Evolutionary conservation across 257 asterid genomes (phyloP), one percentile per base, ranked within the genome.

Genomic region (Nemophila menziesii): DNA sequence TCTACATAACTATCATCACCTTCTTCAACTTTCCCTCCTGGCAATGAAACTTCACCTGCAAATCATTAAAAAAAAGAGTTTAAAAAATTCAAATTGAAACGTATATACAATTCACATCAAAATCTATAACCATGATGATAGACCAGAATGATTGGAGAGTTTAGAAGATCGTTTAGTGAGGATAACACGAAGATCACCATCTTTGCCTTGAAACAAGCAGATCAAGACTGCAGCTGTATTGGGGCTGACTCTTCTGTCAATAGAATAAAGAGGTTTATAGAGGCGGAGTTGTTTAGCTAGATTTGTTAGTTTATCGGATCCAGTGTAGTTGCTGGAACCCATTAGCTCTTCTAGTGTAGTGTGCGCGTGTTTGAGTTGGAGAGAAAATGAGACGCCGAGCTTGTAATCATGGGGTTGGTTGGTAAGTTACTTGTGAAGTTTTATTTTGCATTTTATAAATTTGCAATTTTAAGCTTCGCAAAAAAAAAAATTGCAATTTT

Each of bases 1-100:
- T 66, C 94, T 1, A 78, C 82, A 62, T 80, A 93, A 51, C 58
- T 57, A 4, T 69, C 72, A 48, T 89, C 95, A 24, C 76, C 41
- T 55, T 83, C 95, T 55, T 89, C 97, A 10, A 92, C 82, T 71
- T 89, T 89, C 26, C 97, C 97, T 42, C 97, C 95, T 0, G 95
- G 97, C 68, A 89, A 60, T 6, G 97, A 72, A 14, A 89, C 90
- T 72, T 89, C 98, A 50, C 98, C 98, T 89, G 55, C 52, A 58
- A n/a, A n/a, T 34, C 60, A 55, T 10, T 29, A 7, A 29, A n/a
- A n/a, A n/a, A n/a, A n/a, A n/a, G 12, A 26, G 10, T 26, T 2
- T 7, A 13, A 5, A 43, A 48, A 49, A 51, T 38, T 15, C 9
- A 41, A 8, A 17, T 18, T 22, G 4, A 41, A 41, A 33, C 26